phyloP scores from a whole-genome alignment of 2,329 filamentous ascomycete species.

The Cladophialophora bantiana region DNA sequence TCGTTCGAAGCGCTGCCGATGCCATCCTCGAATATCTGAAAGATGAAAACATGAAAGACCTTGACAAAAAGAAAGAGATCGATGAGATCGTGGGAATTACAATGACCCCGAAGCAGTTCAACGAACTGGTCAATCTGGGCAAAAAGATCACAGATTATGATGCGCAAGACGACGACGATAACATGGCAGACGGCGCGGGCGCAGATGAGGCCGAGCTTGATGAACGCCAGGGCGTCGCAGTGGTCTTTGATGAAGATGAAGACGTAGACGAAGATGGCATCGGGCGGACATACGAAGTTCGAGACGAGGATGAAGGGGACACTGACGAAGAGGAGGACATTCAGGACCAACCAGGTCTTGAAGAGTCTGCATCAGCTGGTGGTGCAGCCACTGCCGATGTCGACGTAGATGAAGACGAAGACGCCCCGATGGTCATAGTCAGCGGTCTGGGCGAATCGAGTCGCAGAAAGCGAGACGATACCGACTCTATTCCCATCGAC shows the following conservation, averaged over 20 bases:
- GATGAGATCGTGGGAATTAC: slow-evolving; percentile 89
- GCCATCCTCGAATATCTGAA: slow-evolving; percentile 90
- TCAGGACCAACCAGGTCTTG: slow-evolving; percentile 63
- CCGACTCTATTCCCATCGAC: slow-evolving; percentile 73
- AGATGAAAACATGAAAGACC: slow-evolving; percentile 93
- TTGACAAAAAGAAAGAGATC: slow-evolving; percentile 97
- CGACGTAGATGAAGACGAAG: slow-evolving; percentile 60
- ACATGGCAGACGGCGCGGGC: slow-evolving; percentile 73
- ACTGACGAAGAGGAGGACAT: slow-evolving; percentile 73
- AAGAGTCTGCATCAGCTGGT: slow-evolving; percentile 58
- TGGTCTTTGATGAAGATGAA: slow-evolving; percentile 91
- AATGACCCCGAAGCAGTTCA: slow-evolving; percentile 89
- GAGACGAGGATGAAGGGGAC: slow-evolving; percentile 78
- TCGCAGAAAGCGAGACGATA: slow-evolving; percentile 55
- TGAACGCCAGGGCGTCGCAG: slow-evolving; percentile 93
- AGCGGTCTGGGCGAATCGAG: slow-evolving; percentile 61
- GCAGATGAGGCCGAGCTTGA: slow-evolving; percentile 79
- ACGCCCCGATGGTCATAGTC: slow-evolving; percentile 78
- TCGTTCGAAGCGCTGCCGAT: slow-evolving; percentile 92
- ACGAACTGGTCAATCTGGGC: slow-evolving; percentile 91
- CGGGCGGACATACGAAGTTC: slow-evolving; percentile 80
- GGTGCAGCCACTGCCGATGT: slow-evolving; percentile 51
- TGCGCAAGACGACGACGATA: slow-evolving; percentile 92
- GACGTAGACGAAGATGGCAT: slow-evolving; percentile 84
- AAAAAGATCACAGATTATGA: slow-evolving; percentile 99